These are phyloP conservation scores for Pugionium cornutum DNA, from an alignment of 345 rosid species.

Conservation along the genomic window DNA sequence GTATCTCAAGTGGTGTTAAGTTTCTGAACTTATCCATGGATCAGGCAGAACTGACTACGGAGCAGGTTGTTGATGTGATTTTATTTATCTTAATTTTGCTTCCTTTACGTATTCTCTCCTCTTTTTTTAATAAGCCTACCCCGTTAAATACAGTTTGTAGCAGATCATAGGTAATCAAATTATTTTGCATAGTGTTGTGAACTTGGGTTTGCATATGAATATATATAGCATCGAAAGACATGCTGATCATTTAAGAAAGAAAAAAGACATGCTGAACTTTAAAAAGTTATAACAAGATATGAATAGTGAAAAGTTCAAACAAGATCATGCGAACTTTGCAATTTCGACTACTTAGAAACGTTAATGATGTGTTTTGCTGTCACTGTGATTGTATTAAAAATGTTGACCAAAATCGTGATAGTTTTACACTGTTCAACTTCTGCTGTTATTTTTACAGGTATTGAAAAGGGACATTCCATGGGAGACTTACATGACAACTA, in stretches of 20 bases:
- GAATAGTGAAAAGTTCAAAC: neutral
- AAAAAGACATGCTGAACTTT: no score
- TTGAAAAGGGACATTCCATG: slow-evolving; percentile 95
- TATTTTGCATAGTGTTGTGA: neutral
- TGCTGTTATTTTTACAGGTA: slow-evolving; percentile 50
- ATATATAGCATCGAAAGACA: neutral
- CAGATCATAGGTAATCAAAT: no score
- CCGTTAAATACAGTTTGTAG: neutral
- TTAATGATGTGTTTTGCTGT: neutral
- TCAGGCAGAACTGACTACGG: slow-evolving; percentile 70
- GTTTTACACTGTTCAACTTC: neutral
- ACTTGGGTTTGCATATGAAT: neutral
- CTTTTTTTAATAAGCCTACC: no score
- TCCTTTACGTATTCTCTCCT: neutral
- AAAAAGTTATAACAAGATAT: no score
- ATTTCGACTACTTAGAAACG: slow-evolving; percentile 17
- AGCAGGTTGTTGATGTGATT: slow-evolving; percentile 62
- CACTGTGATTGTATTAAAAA: slow-evolving; percentile 6
- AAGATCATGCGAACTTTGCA: neutral
- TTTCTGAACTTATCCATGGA: slow-evolving; percentile 55
- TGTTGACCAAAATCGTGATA: neutral
- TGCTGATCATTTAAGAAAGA: no score
- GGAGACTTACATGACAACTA: slow-evolving; percentile 94
- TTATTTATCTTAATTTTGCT: neutral
- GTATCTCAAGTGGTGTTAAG: slow-evolving; percentile 34